These are phyloP conservation scores for Eragrostis tef DNA, from an alignment of 202 grass and related monocot genomes.

Conservation along the genomic window DNA sequence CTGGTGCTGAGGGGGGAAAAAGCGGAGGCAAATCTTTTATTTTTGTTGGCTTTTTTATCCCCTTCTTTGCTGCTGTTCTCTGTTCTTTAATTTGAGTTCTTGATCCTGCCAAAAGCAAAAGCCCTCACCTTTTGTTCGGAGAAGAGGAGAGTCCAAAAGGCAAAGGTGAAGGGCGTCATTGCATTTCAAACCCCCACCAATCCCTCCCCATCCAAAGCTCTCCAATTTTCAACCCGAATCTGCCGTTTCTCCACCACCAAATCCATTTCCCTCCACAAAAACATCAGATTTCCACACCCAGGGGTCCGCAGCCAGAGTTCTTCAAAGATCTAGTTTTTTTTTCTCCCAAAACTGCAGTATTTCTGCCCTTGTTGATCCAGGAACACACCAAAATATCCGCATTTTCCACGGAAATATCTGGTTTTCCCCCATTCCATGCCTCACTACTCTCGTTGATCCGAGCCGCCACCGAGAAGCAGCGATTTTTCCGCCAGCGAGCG, in stretches of 20 bases:
- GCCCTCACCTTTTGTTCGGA: constrained; percentile 39
- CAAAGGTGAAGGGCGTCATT: constrained; percentile 51
- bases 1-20: constrained; percentile 2
- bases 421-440: constrained; percentile 28
- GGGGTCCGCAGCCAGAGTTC: background rate
- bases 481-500: constrained; percentile 22
- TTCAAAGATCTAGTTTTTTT: constrained; percentile 45
- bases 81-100: constrained; percentile 73
- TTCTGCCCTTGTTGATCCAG: constrained; percentile 31
- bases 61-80: constrained; percentile 19
- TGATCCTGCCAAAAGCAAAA: constrained; percentile 66
- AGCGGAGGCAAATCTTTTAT: constrained; percentile 52
- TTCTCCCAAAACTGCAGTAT: constrained; percentile 33
- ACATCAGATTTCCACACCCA: constrained; percentile 23
- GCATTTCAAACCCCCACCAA: constrained; percentile 47
- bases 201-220: constrained; percentile 41
- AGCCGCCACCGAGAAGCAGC: constrained; percentile 28
- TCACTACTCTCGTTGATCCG: constrained; percentile 42
- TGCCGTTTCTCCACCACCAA: constrained; percentile 18
- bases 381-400: constrained; percentile 29
- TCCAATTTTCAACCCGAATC: constrained; percentile 11
- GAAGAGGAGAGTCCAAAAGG: constrained; percentile 29
- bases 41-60: constrained; percentile 13
- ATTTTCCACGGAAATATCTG: constrained; percentile 34
- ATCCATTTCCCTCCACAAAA: constrained; percentile 35